Percentiles rank a stretch among this genome's conserved stretches.
Conservation (phyloP, 768 basidiomycete genomes). For the Cystobasidium onofrii region DNA sequence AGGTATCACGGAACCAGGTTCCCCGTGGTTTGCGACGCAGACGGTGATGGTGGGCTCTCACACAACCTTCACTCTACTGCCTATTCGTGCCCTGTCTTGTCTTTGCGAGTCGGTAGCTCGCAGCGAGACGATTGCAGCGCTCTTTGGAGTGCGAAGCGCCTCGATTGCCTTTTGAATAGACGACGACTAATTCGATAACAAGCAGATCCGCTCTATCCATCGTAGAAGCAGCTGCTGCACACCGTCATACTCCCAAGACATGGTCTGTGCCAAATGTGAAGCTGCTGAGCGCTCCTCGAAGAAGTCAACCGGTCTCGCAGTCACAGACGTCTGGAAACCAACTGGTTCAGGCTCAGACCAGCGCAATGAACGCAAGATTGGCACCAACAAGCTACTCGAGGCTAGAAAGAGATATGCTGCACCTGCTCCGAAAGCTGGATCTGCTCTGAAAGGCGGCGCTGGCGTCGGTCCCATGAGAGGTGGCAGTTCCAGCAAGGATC, state of each 20-base stretch:
- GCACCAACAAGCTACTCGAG: conserved; percentile 28
- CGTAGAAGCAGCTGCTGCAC: no score
- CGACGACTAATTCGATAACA: neutral
- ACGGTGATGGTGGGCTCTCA: no score
- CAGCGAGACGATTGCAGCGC: neutral
- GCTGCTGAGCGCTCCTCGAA: conserved; percentile 8
- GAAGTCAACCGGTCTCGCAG: conserved; percentile 4
- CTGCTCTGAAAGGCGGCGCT: neutral
- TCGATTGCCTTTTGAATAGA: neutral
- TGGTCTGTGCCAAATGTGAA: conserved; percentile 31
- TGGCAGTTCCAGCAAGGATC: neutral
- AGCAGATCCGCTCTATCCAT: no score
- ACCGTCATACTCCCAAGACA: neutral
- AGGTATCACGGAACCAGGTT: neutral
- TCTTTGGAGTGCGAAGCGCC: neutral
- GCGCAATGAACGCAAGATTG: conserved; percentile 31
- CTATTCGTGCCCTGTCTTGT: neutral
- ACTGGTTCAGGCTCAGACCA: conserved; percentile 24
- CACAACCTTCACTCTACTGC: neutral
- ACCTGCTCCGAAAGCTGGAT: conserved; percentile 14
- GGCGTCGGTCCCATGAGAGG: conserved; percentile 21
- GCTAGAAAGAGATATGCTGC: conserved; percentile 24
- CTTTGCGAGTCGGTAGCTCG: neutral
- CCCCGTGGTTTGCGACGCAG: no score
- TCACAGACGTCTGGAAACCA: conserved; percentile 24